phyloP scores from a whole-genome alignment of 495 filamentous ascomycete species.

The Aspergillus taichungensis region DNA sequence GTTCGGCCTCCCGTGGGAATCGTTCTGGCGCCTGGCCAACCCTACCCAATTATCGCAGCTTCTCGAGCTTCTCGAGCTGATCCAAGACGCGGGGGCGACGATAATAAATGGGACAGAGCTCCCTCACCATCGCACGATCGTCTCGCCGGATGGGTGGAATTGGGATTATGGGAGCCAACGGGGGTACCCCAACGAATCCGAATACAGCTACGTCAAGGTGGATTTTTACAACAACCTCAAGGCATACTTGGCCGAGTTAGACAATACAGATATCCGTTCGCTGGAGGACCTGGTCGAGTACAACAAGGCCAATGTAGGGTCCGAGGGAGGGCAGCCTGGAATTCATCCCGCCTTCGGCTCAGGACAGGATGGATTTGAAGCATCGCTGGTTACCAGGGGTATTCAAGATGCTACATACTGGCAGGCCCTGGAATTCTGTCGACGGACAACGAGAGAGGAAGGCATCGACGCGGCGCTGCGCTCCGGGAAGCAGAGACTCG shows the following conservation, averaged over 20 bases:
- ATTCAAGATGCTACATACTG: constrained; percentile 57
- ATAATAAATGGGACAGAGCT: constrained; percentile 65
- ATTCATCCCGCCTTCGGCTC: constrained; percentile 57
- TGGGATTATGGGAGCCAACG: constrained; percentile 61
- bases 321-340: constrained; percentile 59
- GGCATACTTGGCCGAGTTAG: constrained; percentile 54
- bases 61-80: constrained; percentile 42
- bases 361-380: constrained; percentile 62
- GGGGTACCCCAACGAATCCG: constrained; percentile 58
- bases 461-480: constrained; percentile 61
- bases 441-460: constrained; percentile 46
- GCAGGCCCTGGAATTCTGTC: constrained; percentile 54
- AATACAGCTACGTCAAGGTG: constrained; percentile 62
- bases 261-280: constrained; percentile 52
- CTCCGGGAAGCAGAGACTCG: constrained; percentile 38
- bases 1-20: constrained; percentile 64
- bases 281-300: constrained; percentile 61
- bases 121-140: constrained; percentile 49
- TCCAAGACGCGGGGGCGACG: constrained; percentile 53
- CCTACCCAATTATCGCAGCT: constrained; percentile 44
- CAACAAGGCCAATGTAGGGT: constrained; percentile 55
- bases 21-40: constrained; percentile 54
- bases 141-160: constrained; percentile 57
- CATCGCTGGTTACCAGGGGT: constrained; percentile 49
- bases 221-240: constrained; percentile 72